phyloP scores from a whole-genome alignment of 495 filamentous ascomycete species.

The Aspergillus panamensis region DNA sequence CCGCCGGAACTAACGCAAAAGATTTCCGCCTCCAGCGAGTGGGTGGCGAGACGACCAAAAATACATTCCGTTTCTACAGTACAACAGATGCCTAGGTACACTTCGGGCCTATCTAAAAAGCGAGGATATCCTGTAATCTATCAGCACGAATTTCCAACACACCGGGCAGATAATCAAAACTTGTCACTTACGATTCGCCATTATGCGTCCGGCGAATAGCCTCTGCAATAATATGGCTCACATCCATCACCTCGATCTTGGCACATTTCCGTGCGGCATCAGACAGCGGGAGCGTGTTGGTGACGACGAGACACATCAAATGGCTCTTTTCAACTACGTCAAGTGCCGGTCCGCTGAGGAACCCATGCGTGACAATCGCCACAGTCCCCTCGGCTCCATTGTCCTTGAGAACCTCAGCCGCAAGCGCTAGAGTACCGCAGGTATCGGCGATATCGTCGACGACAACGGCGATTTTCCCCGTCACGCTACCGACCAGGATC shows the following conservation, averaged over 20 bases:
- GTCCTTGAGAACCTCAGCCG: conserved; percentile 77
- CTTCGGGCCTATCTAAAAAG: neutral
- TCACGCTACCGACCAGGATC: conserved; percentile 82
- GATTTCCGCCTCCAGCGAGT: too few relatives aligned
- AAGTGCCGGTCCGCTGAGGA: conserved; percentile 58
- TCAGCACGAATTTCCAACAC: neutral
- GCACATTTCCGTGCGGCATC: conserved; percentile 7
- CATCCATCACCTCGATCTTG: conserved; percentile 12
- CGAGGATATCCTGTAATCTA: neutral
- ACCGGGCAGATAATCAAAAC: too few relatives aligned
- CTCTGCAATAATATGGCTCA: conserved; percentile 14
- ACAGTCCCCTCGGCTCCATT: conserved; percentile 73
- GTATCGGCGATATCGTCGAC: conserved; percentile 85
- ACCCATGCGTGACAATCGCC: conserved; percentile 78
- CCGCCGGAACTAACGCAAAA: too few relatives aligned
- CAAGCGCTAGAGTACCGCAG: conserved; percentile 82
- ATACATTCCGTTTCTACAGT: too few relatives aligned
- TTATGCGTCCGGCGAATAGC: conserved; percentile 17
- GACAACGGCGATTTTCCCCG: conserved; percentile 66
- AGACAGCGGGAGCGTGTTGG: conserved; percentile 5
- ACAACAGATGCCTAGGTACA: too few relatives aligned
- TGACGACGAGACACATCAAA: conserved; percentile 11
- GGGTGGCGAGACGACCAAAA: too few relatives aligned
- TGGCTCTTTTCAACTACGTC: conserved; percentile 13
- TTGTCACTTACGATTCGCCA: conserved; percentile 15